Conservation (phyloP, 2,329 filamentous ascomycete genomes). For the Pyrenophora tritici-repentis region DNA sequence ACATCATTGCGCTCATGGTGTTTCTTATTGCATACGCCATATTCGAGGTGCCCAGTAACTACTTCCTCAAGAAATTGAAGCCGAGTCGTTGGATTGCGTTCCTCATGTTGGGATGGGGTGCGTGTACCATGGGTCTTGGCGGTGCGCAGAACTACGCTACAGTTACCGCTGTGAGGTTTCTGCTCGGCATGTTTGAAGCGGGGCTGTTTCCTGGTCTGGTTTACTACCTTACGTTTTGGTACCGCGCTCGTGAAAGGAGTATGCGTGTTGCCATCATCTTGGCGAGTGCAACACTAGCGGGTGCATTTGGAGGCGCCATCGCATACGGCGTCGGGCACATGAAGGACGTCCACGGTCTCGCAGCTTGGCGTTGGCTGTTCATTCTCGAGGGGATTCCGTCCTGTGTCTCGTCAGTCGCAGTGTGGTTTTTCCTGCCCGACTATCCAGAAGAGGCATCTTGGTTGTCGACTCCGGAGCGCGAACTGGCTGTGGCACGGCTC, state of each 20-base stretch:
- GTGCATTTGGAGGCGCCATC: slow-evolving; percentile 60
- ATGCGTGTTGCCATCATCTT: slow-evolving; percentile 64
- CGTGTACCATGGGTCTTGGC: slow-evolving; percentile 52
- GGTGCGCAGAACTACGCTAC: slow-evolving; percentile 50
- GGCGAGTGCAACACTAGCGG: slow-evolving; percentile 61
- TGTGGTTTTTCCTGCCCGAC: slow-evolving; percentile 56
- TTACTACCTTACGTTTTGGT: slow-evolving; percentile 63
- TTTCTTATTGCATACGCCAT: slow-evolving; percentile 44
- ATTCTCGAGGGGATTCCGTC: slow-evolving; percentile 34
- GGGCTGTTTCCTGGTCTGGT: slow-evolving; percentile 44
- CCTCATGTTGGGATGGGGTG: slow-evolving; percentile 55
- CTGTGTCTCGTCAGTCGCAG: slow-evolving; percentile 27
- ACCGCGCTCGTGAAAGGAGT: slow-evolving; percentile 60
- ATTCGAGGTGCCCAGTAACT: slow-evolving; percentile 61
- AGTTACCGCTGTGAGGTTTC: slow-evolving; percentile 49
- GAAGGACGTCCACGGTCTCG: slow-evolving; percentile 40
- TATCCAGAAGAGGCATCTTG: slow-evolving; percentile 56
- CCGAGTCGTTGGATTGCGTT: slow-evolving; percentile 48
- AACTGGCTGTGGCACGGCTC: slow-evolving; percentile 46
- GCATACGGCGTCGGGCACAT: slow-evolving; percentile 59
- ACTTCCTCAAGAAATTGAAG: slow-evolving; percentile 63
- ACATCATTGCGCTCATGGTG: slow-evolving; percentile 33
- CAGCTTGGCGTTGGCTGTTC: slow-evolving; percentile 41
- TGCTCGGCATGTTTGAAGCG: slow-evolving; percentile 44
- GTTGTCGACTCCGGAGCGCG: slow-evolving; percentile 51